Evolutionary conservation across 2,329 filamentous ascomycete genomes (phyloP).

Genomic region (Chrysoporthe cubensis): DNA sequence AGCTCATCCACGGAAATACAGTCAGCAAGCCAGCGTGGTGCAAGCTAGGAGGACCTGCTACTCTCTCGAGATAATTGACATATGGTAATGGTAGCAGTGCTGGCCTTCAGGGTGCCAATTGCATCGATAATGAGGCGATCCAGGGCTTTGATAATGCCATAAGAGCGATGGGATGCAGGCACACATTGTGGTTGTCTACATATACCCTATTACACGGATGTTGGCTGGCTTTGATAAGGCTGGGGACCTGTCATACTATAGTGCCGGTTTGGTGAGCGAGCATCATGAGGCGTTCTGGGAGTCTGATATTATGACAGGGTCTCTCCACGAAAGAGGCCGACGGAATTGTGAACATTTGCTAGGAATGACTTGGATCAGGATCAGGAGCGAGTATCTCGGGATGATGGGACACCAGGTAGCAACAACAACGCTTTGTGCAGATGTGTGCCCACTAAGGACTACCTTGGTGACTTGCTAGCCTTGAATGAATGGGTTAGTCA

Average conservation of each 20-base stretch:
- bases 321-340: too few species aligned
- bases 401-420: background rate
- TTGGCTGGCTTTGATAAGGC: background rate
- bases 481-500: background rate
- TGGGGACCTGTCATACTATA: background rate
- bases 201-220: background rate
- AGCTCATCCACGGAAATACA: constrained; percentile 10
- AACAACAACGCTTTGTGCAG: background rate
- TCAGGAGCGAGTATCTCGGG: background rate
- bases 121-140: constrained; percentile 6
- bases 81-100: background rate
- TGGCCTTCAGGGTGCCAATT: background rate
- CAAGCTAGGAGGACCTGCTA: constrained; percentile 4
- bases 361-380: background rate
- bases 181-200: background rate
- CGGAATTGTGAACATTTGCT: background rate
- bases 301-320: background rate
- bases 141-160: constrained; percentile 8
- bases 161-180: constrained; percentile 1
- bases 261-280: background rate
- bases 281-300: constrained; percentile 5
- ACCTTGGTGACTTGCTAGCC: background rate
- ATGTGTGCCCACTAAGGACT: background rate
- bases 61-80: background rate
- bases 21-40: constrained; percentile 9